Evolutionary conservation across 169 alveolate genomes (phyloP).

Genomic region (Perkinsus olseni): DNA sequence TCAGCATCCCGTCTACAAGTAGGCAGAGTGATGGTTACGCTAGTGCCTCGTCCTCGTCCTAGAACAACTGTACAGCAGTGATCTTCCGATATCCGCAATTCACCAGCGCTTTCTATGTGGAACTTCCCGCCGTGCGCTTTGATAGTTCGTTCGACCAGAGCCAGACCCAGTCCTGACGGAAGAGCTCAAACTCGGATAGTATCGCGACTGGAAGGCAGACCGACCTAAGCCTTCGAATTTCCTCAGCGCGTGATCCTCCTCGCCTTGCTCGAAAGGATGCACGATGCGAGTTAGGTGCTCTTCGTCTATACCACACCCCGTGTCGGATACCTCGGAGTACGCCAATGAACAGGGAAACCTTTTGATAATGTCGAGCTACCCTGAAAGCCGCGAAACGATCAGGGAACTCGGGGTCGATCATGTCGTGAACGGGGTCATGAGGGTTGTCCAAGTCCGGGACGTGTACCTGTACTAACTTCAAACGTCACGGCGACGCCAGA

Average conservation of each 20-base stretch:
- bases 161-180: neutral
- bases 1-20: neutral
- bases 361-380: neutral
- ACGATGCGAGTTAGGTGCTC: neutral
- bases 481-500: neutral
- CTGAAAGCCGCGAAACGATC: neutral
- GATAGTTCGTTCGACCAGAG: neutral
- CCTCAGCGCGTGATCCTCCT: neutral
- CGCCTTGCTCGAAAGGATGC: neutral
- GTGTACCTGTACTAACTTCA: neutral
- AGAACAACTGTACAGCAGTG: neutral
- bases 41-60: neutral
- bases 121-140: neutral
- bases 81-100: neutral
- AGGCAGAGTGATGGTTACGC: neutral
- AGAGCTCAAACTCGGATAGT: neutral
- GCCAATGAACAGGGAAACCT: neutral
- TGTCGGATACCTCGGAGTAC: neutral
- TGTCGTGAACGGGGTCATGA: neutral
- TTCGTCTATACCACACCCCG: neutral
- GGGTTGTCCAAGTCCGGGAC: neutral
- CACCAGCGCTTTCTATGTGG: neutral
- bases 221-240: neutral
- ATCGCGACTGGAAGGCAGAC: neutral
- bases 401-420: neutral